Conservation (phyloP, 1,139 yeast genomes). For the Kodamaea derodonti region DNA sequence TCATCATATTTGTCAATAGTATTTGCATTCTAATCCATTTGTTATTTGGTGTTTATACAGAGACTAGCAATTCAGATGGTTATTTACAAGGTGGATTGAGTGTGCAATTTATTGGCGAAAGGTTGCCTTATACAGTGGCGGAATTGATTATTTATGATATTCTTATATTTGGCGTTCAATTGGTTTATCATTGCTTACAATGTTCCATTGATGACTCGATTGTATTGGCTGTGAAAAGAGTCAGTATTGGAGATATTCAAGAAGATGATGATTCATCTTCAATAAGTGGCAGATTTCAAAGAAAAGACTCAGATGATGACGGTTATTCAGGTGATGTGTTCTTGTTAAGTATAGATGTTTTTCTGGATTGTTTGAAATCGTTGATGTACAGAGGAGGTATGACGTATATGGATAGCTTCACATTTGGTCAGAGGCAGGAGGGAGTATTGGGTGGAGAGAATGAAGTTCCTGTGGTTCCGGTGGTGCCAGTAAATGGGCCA, state of each 20-base stretch:
- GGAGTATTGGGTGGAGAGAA: neutral
- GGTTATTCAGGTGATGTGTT: slow-evolving; percentile 41
- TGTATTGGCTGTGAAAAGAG: slow-evolving; percentile 17
- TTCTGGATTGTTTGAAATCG: slow-evolving; percentile 11
- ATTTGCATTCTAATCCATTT: slow-evolving; percentile 27
- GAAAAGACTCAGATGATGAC: slow-evolving; percentile 23
- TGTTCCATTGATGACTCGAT: slow-evolving; percentile 31
- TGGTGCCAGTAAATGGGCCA: neutral
- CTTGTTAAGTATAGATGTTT: slow-evolving; percentile 26
- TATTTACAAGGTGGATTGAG: slow-evolving; percentile 34
- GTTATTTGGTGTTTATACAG: slow-evolving; percentile 23
- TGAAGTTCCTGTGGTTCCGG: neutral
- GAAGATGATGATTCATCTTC: slow-evolving; percentile 11
- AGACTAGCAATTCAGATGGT: slow-evolving; percentile 14
- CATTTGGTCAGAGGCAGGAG: neutral
- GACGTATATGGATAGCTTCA: neutral
- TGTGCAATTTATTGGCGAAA: slow-evolving; percentile 42
- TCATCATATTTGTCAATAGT: slow-evolving; percentile 22
- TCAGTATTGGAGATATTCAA: slow-evolving; percentile 2
- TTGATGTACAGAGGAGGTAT: neutral
- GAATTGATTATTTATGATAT: slow-evolving; percentile 29
- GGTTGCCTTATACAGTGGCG: slow-evolving; percentile 22
- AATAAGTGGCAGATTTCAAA: slow-evolving; percentile 9
- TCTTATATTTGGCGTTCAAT: slow-evolving; percentile 24
- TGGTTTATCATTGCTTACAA: slow-evolving; percentile 30